Base-by-base conservation (phyloP, 2,329 filamentous ascomycete genomes). In the Aspergillus persii region DNA sequence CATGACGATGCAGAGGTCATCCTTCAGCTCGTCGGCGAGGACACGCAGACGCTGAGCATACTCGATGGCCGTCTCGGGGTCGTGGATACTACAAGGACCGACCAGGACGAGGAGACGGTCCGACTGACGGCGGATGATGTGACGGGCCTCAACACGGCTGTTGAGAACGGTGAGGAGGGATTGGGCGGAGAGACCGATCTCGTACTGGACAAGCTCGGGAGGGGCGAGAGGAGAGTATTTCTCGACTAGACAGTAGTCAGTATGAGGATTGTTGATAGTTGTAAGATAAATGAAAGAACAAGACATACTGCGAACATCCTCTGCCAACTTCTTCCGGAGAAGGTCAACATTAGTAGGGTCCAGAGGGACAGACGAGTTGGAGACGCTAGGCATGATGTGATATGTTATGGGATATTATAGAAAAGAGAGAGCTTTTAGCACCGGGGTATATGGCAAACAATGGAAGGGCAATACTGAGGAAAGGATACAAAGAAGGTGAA, bases 61-160 rank as follows among this genome's bases (percentile, higher is more conserved):
- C 77, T 96, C 92, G 69, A 95, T 82, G 39, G 95, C 94, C 11
- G 87, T 86, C 51, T 83, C 86, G 5, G 94, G 94, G 79, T 98
- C 94, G 81, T 99, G 95, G 74, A 99, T 93, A 27, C 92, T 97
- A 83, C 94, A 98, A 56, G 95, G 95, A 1, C 95, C 95, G 72
- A 96, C 90, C 71, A 98, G 88, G 71, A 98, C 94, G 61, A 98
- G 86, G 44, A 99, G 89, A 61, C 92, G 90, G 80, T 96, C 91
- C 2, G 56, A 57, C 9, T 53, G 50, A 39, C 44, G 50, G 11
- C 56, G 56, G 50, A 57, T 57, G 29, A 57, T 57, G 18, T 57
- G 50, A 23, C 56, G 56, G 3, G 56, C 56, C 27, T 57, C 56
- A 26, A 49, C 48, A 27, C 56, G 56, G 56, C 56, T 61, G 53